Evolutionary conservation across 1,284 basidiomycete genomes (phyloP), one percentile per base, ranked within the genome.

Genomic region (Abortiporus biennis): DNA sequence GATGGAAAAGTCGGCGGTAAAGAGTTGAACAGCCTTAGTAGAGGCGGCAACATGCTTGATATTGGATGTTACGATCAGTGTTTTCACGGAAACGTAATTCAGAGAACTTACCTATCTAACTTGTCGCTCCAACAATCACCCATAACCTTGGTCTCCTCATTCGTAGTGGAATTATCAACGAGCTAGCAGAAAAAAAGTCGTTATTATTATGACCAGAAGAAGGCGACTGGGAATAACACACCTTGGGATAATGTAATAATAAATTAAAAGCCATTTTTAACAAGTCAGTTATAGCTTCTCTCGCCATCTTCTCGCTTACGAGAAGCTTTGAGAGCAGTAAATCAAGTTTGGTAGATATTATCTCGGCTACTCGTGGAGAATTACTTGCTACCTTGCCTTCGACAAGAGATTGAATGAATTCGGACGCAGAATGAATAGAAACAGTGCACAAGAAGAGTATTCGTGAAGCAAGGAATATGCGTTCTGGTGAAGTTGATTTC

Each of bases 261-360:
- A 90, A 55, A 54, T 91, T 90, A 62, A 88, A 91, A 5, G 73
- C 67, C 40, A 89, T 70, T 54, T 91, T 91, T 44, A 91, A 71
- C 30, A 87, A 56, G 59, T 91, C 87, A 2, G 74, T 74, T 71
- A 81, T 74, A 3, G 85, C 85, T 46, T 90, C 85, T 45, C 71
- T 71, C 8, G 76, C 69, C 63, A 78, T 76, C 46, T 71, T 72
- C 9, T 69, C 58, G 34, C 73, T 72, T 16, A 64, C 58, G 21
- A 76, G 64, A 40, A 84, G 66, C 34, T 61, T 64, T 27, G 55
- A 61, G 6, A 65, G 62, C 30, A 75, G 60, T n/a, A 65, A 54
- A 51, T 80, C 84, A 34, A 78, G 68, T 53, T 84, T 83, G 12
- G 61, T 45, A 11, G 61, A 66, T 19, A 89, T 69, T 40, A 82